Base-by-base conservation (phyloP, 2,329 filamentous ascomycete genomes). In the Blastomyces silverae region DNA sequence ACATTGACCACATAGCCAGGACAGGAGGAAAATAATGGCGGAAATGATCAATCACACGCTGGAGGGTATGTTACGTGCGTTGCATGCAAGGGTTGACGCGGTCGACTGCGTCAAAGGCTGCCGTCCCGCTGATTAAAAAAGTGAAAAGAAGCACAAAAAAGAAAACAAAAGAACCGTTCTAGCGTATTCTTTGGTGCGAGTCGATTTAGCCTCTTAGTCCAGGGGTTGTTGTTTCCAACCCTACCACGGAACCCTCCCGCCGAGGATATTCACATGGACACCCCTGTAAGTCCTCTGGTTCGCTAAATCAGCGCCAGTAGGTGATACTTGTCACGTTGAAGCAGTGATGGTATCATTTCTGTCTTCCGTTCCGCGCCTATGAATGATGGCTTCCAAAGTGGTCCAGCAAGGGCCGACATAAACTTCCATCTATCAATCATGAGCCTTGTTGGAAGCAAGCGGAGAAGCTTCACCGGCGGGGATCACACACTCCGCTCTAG, bases 181-280 rank as follows among this genome's bases (percentile, higher is more conserved):
- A 56, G 53, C 53, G 53, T 37, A 56, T 55, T 55, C 52, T 55
- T 55, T 17, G 52, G 25, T 55, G 46, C 3, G 8, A 15, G n/a
- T 22, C 46, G 20, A 15, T 52, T 52, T 48, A 48, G 20, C 44
- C 20, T 48, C 17, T 8, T 37, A 10, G 3, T 37, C 34, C 34
- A 37, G 34, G 8, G 34, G 34, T 1, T 37, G 22, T n/a, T n/a
- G 17, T 3, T 25, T 25, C n/a, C 48, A 52, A 52, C n/a, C 28
- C 28, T 37, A n/a, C 31, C 7, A 31, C 6, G 28, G 52, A 3
- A 55, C 5, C 22, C 11, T 31, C 53, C 53, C 53, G 28, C 17
- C 53, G 8, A 15, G 28, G 53, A n/a, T 56, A 56, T 55, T 20
- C 53, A 37, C 25, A 56, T 34, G 3, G 5, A 15, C 15, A 37